phyloP scores from a whole-genome alignment of 345 rosid species.

The Citrus medica region DNA sequence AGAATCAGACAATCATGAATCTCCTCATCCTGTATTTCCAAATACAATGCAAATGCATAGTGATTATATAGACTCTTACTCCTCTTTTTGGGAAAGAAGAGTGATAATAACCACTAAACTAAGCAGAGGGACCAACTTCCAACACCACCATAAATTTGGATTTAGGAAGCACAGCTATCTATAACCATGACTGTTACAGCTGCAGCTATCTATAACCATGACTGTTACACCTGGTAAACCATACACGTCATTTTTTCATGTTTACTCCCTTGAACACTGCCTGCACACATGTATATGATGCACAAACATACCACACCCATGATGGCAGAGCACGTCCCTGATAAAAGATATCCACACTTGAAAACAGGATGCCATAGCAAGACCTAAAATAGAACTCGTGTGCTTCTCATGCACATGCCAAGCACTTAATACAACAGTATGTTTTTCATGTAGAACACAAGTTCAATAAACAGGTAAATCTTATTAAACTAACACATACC shows the following conservation, averaged over 20 bases:
- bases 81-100: not conserved
- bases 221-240: not conserved
- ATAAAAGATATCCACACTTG: not conserved
- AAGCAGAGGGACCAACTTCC: not conserved
- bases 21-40: not conserved
- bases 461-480: not conserved
- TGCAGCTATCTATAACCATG: not conserved
- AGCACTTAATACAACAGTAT: not conserved
- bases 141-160: not conserved
- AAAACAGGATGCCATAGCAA: not conserved
- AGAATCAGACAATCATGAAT: not conserved
- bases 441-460: not conserved
- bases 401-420: not conserved
- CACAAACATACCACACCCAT: too few relatives aligned
- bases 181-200: not conserved
- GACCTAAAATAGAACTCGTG: not conserved
- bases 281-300: not conserved
- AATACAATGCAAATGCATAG: not conserved
- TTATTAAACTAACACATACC: slow-evolving; percentile 40
- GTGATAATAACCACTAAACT: not conserved
- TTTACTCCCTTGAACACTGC: not conserved
- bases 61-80: not conserved
- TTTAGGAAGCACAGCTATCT: not conserved
- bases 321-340: too few relatives aligned
- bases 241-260: not conserved